Conservation (phyloP, 495 filamentous ascomycete species). For the Daldinia decipiens region DNA sequence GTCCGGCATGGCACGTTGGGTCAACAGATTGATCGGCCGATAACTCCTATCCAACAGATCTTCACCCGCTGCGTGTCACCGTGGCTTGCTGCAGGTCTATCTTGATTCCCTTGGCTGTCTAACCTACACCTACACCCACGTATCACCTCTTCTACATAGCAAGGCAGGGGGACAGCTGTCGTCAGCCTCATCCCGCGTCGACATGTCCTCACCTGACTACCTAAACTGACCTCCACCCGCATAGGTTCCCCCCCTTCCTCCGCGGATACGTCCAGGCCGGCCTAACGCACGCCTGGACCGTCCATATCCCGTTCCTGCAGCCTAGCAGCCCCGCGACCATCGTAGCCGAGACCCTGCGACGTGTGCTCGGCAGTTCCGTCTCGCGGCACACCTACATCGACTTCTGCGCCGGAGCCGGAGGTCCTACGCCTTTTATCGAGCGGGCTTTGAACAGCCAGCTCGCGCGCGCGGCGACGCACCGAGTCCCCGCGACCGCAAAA, state of each 20-base stretch:
- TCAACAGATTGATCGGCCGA: slow-evolving; percentile 25
- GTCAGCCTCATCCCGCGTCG: neutral
- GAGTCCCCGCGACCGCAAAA: slow-evolving; percentile 26
- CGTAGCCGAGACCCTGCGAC: slow-evolving; percentile 59
- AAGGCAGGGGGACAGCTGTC: neutral
- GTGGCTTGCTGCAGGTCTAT: neutral
- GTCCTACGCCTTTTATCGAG: slow-evolving; percentile 73
- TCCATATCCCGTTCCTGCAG: slow-evolving; percentile 58
- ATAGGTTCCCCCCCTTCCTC: slow-evolving; percentile 65
- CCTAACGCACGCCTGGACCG: slow-evolving; percentile 63
- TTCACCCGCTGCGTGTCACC: neutral
- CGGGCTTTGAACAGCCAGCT: slow-evolving; percentile 39
- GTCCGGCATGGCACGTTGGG: slow-evolving; percentile 20
- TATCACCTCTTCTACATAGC: neutral
- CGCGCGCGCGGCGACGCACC: neutral
- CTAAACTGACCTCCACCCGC: slow-evolving; percentile 8
- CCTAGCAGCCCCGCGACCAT: slow-evolving; percentile 56
- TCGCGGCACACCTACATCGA: slow-evolving; percentile 70
- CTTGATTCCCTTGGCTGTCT: slow-evolving; percentile 22
- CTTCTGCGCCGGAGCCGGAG: slow-evolving; percentile 79
- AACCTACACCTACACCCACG: neutral
- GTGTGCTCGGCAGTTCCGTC: slow-evolving; percentile 51
- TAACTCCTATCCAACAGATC: slow-evolving; percentile 25
- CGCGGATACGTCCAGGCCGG: slow-evolving; percentile 62
- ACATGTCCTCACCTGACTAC: slow-evolving; percentile 9